phyloP scores from a whole-genome alignment of 78 protist species.

The Emiliania huxleyi region DNA sequence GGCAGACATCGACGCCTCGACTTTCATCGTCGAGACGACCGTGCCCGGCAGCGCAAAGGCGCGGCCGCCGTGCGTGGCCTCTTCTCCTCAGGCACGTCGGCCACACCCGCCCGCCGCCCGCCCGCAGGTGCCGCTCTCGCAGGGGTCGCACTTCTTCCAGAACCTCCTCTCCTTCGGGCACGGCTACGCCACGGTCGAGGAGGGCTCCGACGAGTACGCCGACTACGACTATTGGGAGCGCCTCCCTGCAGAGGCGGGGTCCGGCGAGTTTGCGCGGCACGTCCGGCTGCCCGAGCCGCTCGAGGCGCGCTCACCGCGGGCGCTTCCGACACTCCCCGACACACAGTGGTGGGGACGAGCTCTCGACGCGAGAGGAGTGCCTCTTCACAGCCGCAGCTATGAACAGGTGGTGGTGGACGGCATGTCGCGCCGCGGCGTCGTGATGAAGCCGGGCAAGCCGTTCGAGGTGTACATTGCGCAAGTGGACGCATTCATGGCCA shows the following conservation, averaged over 20 bases:
- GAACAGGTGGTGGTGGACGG: neutral
- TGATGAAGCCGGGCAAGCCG: slow-evolving; percentile 25
- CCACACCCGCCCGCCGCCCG: too few species aligned
- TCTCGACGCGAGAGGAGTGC: too few species aligned
- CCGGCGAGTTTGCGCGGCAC: neutral
- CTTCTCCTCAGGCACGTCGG: neutral
- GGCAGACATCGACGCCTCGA: neutral
- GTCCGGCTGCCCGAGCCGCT: neutral
- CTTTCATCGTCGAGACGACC: neutral
- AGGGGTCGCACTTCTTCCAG: slow-evolving; percentile 26
- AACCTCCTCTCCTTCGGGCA: neutral
- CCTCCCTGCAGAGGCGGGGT: neutral
- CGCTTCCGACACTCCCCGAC: too few species aligned
- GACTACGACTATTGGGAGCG: neutral
- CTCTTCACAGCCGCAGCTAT: too few species aligned
- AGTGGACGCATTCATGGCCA: too few species aligned
- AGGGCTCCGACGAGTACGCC: neutral
- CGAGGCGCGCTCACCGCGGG: too few species aligned
- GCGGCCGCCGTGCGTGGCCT: neutral
- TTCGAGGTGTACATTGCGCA: neutral
- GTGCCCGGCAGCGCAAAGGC: neutral
- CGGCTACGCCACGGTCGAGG: neutral
- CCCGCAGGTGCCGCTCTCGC: neutral
- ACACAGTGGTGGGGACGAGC: too few species aligned
- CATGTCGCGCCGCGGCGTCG: slow-evolving; percentile 5